phyloP scores from a whole-genome alignment of 331 rosid species.

The Ulmus americana region DNA sequence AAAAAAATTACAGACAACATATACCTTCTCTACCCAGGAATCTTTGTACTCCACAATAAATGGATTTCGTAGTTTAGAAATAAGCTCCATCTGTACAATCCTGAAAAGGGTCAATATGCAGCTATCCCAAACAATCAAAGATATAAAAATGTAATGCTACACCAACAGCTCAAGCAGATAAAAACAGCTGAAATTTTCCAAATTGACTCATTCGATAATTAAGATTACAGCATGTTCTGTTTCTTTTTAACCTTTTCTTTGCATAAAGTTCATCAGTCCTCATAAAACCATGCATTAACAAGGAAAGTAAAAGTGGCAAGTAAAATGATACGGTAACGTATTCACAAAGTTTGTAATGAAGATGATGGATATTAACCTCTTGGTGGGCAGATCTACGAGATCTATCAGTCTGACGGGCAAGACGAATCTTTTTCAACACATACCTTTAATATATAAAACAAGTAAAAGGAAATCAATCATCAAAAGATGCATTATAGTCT shows the following conservation, averaged over 20 bases:
- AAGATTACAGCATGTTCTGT: neutral
- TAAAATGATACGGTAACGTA: constrained; percentile 14
- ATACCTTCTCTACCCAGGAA: constrained; percentile 99
- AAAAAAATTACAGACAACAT: neutral
- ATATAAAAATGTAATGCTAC: constrained; percentile 20
- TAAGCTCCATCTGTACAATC: constrained; percentile 80
- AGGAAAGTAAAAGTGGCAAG: neutral
- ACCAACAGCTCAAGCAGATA: constrained; percentile 13
- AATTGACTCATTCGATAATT: neutral
- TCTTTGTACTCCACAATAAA: constrained; percentile 98
- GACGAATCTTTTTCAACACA: constrained; percentile 92
- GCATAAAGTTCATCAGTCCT: neutral
- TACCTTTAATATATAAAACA: constrained; percentile 42
- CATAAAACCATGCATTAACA: neutral
- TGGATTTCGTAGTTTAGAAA: constrained; percentile 76
- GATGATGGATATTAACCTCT: constrained; percentile 56
- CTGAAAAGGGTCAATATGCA: constrained; percentile 10
- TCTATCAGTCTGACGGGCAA: constrained; percentile 96
- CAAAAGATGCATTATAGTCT: constrained; percentile 10
- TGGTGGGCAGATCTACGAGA: constrained; percentile 96
- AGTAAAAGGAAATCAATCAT: constrained; percentile 6
- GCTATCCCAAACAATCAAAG: constrained; percentile 7
- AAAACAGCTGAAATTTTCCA: neutral
- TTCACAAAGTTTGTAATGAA: constrained; percentile 6
- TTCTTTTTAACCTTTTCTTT: too few species aligned